Conservation (phyloP, 176 grass and related monocot genomes). For the Musa troglodytarum region DNA sequence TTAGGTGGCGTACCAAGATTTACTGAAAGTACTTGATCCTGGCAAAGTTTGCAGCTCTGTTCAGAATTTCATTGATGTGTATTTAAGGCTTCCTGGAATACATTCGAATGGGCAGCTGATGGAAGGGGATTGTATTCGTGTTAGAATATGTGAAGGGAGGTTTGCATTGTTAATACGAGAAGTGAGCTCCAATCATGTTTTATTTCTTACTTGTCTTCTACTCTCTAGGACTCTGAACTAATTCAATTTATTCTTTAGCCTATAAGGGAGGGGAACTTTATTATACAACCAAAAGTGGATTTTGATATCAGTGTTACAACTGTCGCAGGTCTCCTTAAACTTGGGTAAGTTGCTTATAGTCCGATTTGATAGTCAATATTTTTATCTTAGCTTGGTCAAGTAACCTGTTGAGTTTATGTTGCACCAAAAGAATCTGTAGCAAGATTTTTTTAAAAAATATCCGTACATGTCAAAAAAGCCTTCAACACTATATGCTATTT, state of each 20-base stretch:
- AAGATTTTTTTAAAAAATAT: background rate
- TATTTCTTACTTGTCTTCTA: conserved; percentile 15
- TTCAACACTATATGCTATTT: too few relatives aligned
- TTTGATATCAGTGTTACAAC: conserved; percentile 98
- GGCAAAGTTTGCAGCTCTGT: conserved; percentile 89
- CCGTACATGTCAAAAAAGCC: too few relatives aligned
- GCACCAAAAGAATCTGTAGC: background rate
- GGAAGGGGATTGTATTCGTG: conserved; percentile 91
- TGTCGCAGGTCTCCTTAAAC: conserved; percentile 93
- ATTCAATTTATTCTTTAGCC: conserved; percentile 47
- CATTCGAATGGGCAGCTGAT: conserved; percentile 61
- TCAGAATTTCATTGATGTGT: conserved; percentile 95
- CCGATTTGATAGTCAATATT: background rate
- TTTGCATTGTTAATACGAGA: conserved; percentile 96
- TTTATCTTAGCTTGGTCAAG: background rate
- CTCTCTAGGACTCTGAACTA: conserved; percentile 19
- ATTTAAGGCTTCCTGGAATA: conserved; percentile 70
- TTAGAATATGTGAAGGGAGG: conserved; percentile 98
- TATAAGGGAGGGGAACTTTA: conserved; percentile 93
- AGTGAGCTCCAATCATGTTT: conserved; percentile 31
- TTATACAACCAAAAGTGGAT: conserved; percentile 96
- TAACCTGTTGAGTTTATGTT: background rate
- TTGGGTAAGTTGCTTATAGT: conserved; percentile 55
- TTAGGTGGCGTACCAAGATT: conserved; percentile 81
- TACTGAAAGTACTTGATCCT: conserved; percentile 72